Evolutionary conservation across 2,329 filamentous ascomycete species (phyloP), one percentile per base, ranked within the genome.

Genomic region (Venturia carpophila): DNA sequence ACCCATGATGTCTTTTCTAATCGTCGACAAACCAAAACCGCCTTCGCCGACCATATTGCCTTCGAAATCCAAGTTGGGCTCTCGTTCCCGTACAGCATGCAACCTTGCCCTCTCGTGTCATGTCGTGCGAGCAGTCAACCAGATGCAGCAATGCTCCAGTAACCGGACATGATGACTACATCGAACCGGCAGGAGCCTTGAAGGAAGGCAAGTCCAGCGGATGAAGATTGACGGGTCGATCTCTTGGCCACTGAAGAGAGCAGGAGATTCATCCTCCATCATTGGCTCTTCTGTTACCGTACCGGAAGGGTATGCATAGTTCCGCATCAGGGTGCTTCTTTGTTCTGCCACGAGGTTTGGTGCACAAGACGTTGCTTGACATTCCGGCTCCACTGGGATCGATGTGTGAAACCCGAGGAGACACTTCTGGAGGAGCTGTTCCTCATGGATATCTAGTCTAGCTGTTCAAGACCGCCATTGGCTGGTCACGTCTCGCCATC

Each of bases 81-180:
- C 17, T 37, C 49, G 34, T 24, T 6, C 24, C 49, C 15, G 49
- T 10, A 5, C 49, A 21, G 52, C 52, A 37, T 58, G 52, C 27
- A 37, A 39, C 52, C 52, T 58, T 37, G 52, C 30, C 17, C 30
- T 15, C 52, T 58, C 52, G 52, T 58, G 52, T 19, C 27, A 58
- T n/a, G 52, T 58, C 52, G 52, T 58, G 52, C 52, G 52, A 58
- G 52, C 52, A n/a, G 27, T 58, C 52, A 37, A 37, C 19, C 52
- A 34, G 52, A 21, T 58, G 11, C 6, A 37, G 52, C 11, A 37
- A 34, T 37, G 52, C 52, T 56, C 24, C 24, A 56, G 49, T n/a
- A 34, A 56, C 49, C 49, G 49, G 49, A 30, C 24, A 37, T 56
- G 4, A 17, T 56, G 5, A 37, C 49, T 56, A 56, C 52, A 37